Evolutionary conservation across 768 basidiomycete genomes (phyloP).

Genomic region (Macrolepiota dolichaula): DNA sequence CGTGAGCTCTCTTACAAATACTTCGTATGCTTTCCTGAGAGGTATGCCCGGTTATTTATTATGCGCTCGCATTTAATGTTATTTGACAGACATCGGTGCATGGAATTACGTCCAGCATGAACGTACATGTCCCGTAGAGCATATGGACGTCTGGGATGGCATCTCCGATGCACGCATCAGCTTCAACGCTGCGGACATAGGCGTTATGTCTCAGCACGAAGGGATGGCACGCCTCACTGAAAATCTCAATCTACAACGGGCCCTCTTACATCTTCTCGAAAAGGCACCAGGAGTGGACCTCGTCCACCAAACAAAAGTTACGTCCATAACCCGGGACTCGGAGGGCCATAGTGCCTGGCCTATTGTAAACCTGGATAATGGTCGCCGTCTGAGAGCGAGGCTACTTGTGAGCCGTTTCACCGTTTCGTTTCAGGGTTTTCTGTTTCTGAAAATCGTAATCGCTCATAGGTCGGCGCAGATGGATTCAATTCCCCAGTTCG

Average conservation of each 20-base stretch:
- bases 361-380: conserved; percentile 69
- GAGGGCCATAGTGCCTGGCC: conserved; percentile 72
- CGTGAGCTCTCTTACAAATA: conserved; percentile 81
- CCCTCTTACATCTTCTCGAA: conserved; percentile 64
- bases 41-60: conserved; percentile 34
- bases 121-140: conserved; percentile 71
- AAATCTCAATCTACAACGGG: conserved; percentile 90
- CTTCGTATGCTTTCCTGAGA: conserved; percentile 63
- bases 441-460: too few species aligned
- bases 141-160: conserved; percentile 98
- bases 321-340: conserved; percentile 56
- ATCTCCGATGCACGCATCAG: conserved; percentile 74
- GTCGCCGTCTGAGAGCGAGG: conserved; percentile 61
- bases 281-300: conserved; percentile 53
- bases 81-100: conserved; percentile 65
- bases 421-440: background rate
- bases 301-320: conserved; percentile 72
- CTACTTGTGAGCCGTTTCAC: conserved; percentile 55
- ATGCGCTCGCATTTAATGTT: background rate
- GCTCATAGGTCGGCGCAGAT: conserved; percentile 87
- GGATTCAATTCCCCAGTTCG: conserved; percentile 95
- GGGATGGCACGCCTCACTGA: conserved; percentile 86
- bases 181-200: conserved; percentile 58
- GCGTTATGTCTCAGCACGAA: conserved; percentile 21
- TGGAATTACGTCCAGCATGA: conserved; percentile 72